Evolutionary conservation across 495 filamentous ascomycete genomes (phyloP).

Genomic region (Penicillium cinerascens): DNA sequence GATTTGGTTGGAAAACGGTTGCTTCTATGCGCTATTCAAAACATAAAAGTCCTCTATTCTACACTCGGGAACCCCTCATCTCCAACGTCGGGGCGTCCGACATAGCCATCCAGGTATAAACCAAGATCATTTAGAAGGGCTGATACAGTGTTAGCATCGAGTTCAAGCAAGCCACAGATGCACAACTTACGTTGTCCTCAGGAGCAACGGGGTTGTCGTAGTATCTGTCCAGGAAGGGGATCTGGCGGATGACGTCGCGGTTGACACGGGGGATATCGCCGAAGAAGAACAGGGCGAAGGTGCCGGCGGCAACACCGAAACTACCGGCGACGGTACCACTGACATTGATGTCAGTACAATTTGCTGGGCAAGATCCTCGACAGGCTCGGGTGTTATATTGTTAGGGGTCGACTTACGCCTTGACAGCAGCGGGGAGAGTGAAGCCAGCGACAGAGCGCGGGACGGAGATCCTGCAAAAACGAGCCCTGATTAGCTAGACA

Average conservation of each 20-base stretch:
- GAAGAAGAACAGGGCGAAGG: conserved; percentile 69
- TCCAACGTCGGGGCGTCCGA: conserved; percentile 2
- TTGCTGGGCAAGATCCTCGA: not conserved
- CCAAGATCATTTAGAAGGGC: conserved; percentile 41
- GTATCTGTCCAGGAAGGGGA: conserved; percentile 58
- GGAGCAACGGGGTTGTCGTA: conserved; percentile 56
- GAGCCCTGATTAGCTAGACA: conserved; percentile 5
- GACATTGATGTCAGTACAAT: conserved; percentile 11
- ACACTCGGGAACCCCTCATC: conserved; percentile 10
- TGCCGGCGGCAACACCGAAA: conserved; percentile 59
- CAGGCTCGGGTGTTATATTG: not conserved
- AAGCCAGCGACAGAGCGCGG: conserved; percentile 49
- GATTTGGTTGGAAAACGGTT: conserved; percentile 13
- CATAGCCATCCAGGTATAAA: conserved; percentile 7
- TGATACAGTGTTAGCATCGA: conserved; percentile 25
- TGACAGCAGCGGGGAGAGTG: conserved; percentile 39
- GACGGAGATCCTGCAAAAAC: conserved; percentile 47
- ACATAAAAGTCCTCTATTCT: conserved; percentile 21
- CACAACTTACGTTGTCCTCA: conserved; percentile 58
- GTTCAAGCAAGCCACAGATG: not conserved
- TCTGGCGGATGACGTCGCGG: conserved; percentile 61
- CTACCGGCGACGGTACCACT: conserved; percentile 53
- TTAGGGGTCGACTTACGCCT: conserved; percentile 43
- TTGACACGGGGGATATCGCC: conserved; percentile 64
- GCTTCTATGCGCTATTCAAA: conserved; percentile 42